Evolutionary conservation across 129 eudicot genomes (phyloP).

Genomic region (Daucus carota): DH1_v3.0 NC_030387.2:26639501-26640000

Average conservation of each 20-base stretch:
- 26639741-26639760: not conserved
- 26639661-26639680: constrained; percentile 17
- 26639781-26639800: too few relatives aligned
- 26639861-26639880: too few relatives aligned
- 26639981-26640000: too few relatives aligned
- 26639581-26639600: too few relatives aligned
- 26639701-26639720: constrained; percentile 25
- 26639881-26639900: too few relatives aligned
- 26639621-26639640: constrained; percentile 29
- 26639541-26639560: too few relatives aligned
- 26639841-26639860: constrained; percentile 14
- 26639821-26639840: constrained; percentile 13
- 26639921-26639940: too few relatives aligned
- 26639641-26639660: constrained; percentile 32
- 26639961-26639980: too few relatives aligned
- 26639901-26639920: too few relatives aligned
- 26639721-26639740: not conserved
- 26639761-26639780: not conserved
- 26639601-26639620: constrained; percentile 37
- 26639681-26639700: constrained; percentile 15
- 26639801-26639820: not conserved
- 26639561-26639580: too few relatives aligned
- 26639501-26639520: not conserved
- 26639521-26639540: too few relatives aligned
- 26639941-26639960: too few relatives aligned